Evolutionary conservation across 1,139 yeast genomes (phyloP), one percentile per base, ranked within the genome.

Genomic region (Blastobotrys arbuscula): DNA sequence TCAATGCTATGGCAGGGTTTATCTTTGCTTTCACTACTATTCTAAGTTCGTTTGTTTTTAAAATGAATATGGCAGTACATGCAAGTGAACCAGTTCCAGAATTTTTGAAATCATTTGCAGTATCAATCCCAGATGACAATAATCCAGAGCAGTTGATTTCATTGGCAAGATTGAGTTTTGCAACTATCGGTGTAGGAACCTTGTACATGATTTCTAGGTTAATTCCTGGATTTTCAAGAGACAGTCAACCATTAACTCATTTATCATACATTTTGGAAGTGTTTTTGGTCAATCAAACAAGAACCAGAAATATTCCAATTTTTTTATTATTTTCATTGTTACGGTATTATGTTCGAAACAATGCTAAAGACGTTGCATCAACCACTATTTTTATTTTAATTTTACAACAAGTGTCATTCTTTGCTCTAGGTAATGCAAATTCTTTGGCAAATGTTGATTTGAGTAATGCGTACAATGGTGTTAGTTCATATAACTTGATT

Each of bases 391-490:
- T 66, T 30, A 55, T 59, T 2, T 47, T 69, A 9, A 53, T 77
- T 7, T 59, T 87, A 43, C 95, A 89, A 62, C 82, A 87, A 57
- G 71, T 88, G 42, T 71, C 92, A 0, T 92, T 90, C 62, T 92
- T 87, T 68, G 86, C 88, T 12, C 76, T 84, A 67, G 97, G 97
- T 0, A 88, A 87, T 49, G 89, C 97, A 0, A 92, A 92, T 61
- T 89, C 96, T 44, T 75, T 92, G 57, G 94, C 97, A 0, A 84
- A 97, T 0, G 81, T 92, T 21, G 97, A 92, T 59, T 73, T 92
- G 26, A 80, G 96, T 0, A 89, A 92, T 63, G 90, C 97, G 0
- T 92, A 92, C 64, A 92, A 92, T 62, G 98, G 98, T 0, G 73
- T 90, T 5, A 64, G 76, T 0, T 74, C 73, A 33, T 94, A 89